Evolutionary conservation across 202 grass and related monocot genomes (phyloP).

Genomic region (Elaeis oleifera): DNA sequence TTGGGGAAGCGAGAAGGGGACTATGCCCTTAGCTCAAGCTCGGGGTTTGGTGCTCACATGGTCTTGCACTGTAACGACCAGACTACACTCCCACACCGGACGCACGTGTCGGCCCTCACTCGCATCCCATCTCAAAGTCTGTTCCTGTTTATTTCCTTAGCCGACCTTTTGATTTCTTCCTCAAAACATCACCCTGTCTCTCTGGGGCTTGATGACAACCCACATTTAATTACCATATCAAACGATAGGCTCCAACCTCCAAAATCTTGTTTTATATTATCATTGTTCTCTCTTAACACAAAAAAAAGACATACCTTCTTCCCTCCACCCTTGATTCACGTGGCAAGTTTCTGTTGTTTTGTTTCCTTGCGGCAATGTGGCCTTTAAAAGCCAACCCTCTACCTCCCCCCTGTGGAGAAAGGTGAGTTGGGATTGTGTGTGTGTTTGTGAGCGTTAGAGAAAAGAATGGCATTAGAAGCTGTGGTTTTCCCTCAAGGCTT

Average conservation of each 20-base stretch:
- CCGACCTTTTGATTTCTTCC: not conserved
- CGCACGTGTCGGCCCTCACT: too few species aligned
- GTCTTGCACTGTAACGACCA: not conserved
- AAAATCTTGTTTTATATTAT: not conserved
- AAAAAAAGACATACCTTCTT: not conserved
- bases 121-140: not conserved
- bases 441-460: not conserved
- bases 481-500: constrained; percentile 65
- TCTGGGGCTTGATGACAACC: not conserved
- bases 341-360: constrained; percentile 24
- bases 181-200: too few species aligned
- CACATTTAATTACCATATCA: not conserved
- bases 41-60: not conserved
- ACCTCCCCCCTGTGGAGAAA: not conserved
- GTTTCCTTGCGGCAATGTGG: not conserved
- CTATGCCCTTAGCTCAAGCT: too few species aligned
- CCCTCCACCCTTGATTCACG: constrained; percentile 24
- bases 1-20: too few species aligned
- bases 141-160: not conserved
- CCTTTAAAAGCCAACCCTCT: constrained; percentile 38
- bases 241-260: not conserved
- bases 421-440: not conserved
- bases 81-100: not conserved
- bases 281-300: not conserved
- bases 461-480: constrained; percentile 72